A percentile compares a stretch with the other conserved stretches of the same genome.
These are phyloP conservation scores for Candida labiduridarum DNA, from an alignment of 1,139 yeast genomes.

Conservation along the genomic window DNA sequence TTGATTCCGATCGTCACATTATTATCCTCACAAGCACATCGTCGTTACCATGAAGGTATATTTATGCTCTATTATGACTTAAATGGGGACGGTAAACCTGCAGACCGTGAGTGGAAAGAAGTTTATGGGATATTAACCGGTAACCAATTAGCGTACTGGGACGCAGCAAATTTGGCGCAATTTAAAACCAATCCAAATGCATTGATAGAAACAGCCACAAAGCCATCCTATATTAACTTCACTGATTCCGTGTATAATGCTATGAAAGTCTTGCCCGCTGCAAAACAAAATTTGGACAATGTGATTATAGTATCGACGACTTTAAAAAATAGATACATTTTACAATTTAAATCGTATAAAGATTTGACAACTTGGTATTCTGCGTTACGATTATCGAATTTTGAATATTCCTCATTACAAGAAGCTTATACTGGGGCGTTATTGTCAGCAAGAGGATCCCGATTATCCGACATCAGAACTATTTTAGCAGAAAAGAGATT, in stretches of 20 bases:
- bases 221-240: conserved; percentile 88
- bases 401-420: conserved; percentile 80
- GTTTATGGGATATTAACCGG: conserved; percentile 92
- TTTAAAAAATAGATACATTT: conserved; percentile 77
- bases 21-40: conserved; percentile 69
- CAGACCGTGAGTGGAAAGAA: conserved; percentile 85
- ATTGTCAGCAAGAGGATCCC: conserved; percentile 82
- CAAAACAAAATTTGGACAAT: conserved; percentile 67
- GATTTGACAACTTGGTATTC: conserved; percentile 72
- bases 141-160: conserved; percentile 91
- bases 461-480: conserved; percentile 83
- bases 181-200: conserved; percentile 52
- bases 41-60: conserved; percentile 75
- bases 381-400: conserved; percentile 77
- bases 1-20: conserved; percentile 74
- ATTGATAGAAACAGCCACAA: conserved; percentile 56
- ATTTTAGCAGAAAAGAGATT: conserved; percentile 82
- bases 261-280: conserved; percentile 60
- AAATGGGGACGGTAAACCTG: conserved; percentile 82
- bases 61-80: conserved; percentile 73
- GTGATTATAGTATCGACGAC: conserved; percentile 90
- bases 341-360: conserved; percentile 68
- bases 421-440: conserved; percentile 96
- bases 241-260: conserved; percentile 90
- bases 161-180: conserved; percentile 72